phyloP scores from a whole-genome alignment of 306 rosid species.

The Pachyrhizus erosus region DNA sequence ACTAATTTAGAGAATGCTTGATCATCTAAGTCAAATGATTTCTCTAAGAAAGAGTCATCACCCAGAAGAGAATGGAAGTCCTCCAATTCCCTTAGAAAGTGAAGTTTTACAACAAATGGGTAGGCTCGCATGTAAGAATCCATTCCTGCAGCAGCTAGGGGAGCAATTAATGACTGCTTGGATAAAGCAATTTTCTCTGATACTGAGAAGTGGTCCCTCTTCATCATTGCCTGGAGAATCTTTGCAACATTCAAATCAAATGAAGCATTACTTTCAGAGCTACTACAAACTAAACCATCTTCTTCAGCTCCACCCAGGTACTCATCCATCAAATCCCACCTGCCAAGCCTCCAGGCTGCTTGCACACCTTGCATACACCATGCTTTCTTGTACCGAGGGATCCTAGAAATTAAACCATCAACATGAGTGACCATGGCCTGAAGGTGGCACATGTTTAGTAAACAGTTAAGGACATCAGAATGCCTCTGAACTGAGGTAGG shows the following conservation, averaged over 20 bases:
- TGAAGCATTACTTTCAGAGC: slow-evolving; percentile 89
- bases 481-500: slow-evolving; percentile 91
- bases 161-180: slow-evolving; percentile 91
- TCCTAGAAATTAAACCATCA: slow-evolving; percentile 90
- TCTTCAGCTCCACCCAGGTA: slow-evolving; percentile 90
- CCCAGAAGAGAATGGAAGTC: slow-evolving; percentile 83
- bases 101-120: slow-evolving; percentile 94
- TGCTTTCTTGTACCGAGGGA: slow-evolving; percentile 85
- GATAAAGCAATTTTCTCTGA: slow-evolving; percentile 85
- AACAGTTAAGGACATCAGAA: slow-evolving; percentile 94
- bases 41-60: slow-evolving; percentile 85
- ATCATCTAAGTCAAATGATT: slow-evolving; percentile 70
- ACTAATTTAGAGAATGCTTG: slow-evolving; percentile 67
- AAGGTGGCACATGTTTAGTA: slow-evolving; percentile 96
- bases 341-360: slow-evolving; percentile 99
- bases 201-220: slow-evolving; percentile 86
- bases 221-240: slow-evolving; percentile 98
- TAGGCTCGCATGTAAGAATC: slow-evolving; percentile 94
- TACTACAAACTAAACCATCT: slow-evolving; percentile 84
- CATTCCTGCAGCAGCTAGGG: slow-evolving; percentile 98
- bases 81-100: slow-evolving; percentile 87
- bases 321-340: slow-evolving; percentile 99
- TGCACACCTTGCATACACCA: slow-evolving; percentile 99
- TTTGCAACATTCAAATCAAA: slow-evolving; percentile 93
- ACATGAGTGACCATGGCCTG: slow-evolving; percentile 99